A percentile compares a stretch with the other conserved stretches of the same genome.
These are phyloP conservation scores for Blastocladiella britannica DNA, from an alignment of 192 early-diverging fungal species.

Conservation along the genomic window DNA sequence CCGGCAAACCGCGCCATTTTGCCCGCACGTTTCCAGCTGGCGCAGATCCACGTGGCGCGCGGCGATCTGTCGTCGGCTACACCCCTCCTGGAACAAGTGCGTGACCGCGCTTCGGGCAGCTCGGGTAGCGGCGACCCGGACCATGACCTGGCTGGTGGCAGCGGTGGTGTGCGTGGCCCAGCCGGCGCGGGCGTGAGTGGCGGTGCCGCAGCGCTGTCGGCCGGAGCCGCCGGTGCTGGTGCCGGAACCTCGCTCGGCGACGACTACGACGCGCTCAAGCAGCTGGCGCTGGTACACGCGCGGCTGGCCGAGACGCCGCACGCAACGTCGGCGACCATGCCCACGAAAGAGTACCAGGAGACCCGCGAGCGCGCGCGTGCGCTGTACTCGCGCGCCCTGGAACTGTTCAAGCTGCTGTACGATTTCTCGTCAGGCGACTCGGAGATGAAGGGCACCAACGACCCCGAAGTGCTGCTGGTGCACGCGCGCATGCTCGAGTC, in stretches of 20 bases:
- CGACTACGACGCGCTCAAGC: conserved; percentile 1
- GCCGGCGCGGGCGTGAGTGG: too few relatives aligned
- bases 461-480: neutral
- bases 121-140: too few relatives aligned
- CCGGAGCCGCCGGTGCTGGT: too few relatives aligned
- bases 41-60: neutral
- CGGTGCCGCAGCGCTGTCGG: too few relatives aligned
- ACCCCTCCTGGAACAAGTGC: neutral
- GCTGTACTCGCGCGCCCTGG: neutral
- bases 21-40: neutral
- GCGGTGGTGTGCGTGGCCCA: too few relatives aligned
- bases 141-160: too few relatives aligned
- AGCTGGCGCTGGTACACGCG: neutral
- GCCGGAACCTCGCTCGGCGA: neutral
- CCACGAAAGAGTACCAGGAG: neutral
- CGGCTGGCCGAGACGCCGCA: neutral
- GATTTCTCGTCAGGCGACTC: neutral
- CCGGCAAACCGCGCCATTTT: neutral
- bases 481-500: neutral
- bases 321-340: neutral
- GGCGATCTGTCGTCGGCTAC: neutral
- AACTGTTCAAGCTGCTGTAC: neutral
- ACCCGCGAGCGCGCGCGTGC: neutral
- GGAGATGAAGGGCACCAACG: neutral
- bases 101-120: too few relatives aligned